Conservation (phyloP, 2,329 filamentous ascomycete genomes). For the Cladosporium cucumerinum region DNA sequence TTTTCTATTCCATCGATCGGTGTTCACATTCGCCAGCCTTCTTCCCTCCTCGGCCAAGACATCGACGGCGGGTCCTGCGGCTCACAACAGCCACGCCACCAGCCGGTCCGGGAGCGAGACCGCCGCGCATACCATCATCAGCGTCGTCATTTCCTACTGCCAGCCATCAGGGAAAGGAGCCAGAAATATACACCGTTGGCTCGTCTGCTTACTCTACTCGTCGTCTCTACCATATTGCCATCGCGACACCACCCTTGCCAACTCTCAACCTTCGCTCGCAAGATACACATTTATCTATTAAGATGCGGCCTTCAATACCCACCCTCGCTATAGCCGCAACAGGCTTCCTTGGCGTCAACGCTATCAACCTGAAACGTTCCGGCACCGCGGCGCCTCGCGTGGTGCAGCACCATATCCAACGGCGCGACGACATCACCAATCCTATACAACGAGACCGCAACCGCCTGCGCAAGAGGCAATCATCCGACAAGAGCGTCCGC, state of each 20-base stretch:
- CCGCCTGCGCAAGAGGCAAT: conserved; percentile 44
- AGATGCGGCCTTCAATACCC: conserved; percentile 26
- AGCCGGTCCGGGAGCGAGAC: neutral
- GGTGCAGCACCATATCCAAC: conserved; percentile 50
- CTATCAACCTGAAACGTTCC: conserved; percentile 31
- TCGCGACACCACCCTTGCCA: neutral
- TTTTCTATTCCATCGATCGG: too few species aligned
- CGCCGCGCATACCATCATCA: conserved; percentile 12
- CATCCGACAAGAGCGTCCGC: conserved; percentile 38
- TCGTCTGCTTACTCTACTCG: neutral
- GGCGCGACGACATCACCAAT: conserved; percentile 44
- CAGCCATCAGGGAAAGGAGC: neutral
- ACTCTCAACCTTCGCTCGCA: neutral
- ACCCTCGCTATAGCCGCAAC: conserved; percentile 28
- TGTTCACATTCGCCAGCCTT: conserved; percentile 1
- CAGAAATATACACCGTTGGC: conserved; percentile 5
- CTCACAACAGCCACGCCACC: conserved; percentile 8
- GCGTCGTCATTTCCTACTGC: conserved; percentile 14
- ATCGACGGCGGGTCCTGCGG: conserved; percentile 10
- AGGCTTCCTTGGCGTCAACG: conserved; percentile 23
- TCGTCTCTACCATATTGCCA: neutral
- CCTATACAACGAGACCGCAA: conserved; percentile 39
- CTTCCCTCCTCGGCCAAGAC: neutral
- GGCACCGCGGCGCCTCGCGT: conserved; percentile 40
- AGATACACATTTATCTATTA: neutral